A percentile compares a stretch with the other conserved stretches of the same genome.
Conservation (phyloP, 2,329 filamentous ascomycete genomes). For the Dactylella cylindrospora region DNA sequence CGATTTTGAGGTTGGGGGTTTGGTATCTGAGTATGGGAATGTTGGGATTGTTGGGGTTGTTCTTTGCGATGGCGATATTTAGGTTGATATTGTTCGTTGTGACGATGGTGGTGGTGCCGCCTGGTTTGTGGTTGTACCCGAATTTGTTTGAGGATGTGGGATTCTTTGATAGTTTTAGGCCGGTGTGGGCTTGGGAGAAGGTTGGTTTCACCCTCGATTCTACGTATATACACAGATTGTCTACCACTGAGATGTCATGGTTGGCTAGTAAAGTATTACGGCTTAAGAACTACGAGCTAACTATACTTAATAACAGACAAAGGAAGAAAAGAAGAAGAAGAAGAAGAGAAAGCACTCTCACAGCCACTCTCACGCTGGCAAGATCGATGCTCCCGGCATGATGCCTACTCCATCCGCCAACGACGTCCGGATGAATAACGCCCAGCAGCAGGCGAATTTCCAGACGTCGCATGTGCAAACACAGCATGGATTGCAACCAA, state of each 20-base stretch:
- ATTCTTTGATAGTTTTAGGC: slow-evolving; percentile 95
- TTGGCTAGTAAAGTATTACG: too few relatives aligned
- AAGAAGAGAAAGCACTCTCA: slow-evolving; percentile 43
- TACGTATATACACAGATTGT: too few relatives aligned
- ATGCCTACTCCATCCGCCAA: slow-evolving; percentile 27
- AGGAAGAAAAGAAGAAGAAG: slow-evolving; percentile 40
- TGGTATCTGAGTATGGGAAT: slow-evolving; percentile 97
- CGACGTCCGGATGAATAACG: slow-evolving; percentile 37
- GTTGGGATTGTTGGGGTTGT: slow-evolving; percentile 82
- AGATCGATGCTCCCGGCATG: slow-evolving; percentile 28
- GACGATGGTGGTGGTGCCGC: slow-evolving; percentile 80
- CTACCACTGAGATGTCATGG: too few relatives aligned
- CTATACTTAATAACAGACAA: too few relatives aligned
- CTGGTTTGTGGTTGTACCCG: slow-evolving; percentile 96
- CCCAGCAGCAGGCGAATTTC: slow-evolving; percentile 11
- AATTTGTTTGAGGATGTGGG: slow-evolving; percentile 98
- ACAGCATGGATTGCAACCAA: slow-evolving; percentile 36
- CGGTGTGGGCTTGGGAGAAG: slow-evolving; percentile 98
- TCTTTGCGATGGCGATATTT: slow-evolving; percentile 98
- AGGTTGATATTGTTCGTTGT: slow-evolving; percentile 89
- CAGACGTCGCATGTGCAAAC: too few relatives aligned
- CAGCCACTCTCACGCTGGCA: slow-evolving; percentile 18
- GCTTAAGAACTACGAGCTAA: too few relatives aligned
- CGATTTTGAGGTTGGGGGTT: slow-evolving; percentile 84
- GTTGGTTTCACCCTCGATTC: slow-evolving; percentile 60